Conservation (phyloP, 2,329 filamentous ascomycete species). For the Exophiala xenobiotica region DNA sequence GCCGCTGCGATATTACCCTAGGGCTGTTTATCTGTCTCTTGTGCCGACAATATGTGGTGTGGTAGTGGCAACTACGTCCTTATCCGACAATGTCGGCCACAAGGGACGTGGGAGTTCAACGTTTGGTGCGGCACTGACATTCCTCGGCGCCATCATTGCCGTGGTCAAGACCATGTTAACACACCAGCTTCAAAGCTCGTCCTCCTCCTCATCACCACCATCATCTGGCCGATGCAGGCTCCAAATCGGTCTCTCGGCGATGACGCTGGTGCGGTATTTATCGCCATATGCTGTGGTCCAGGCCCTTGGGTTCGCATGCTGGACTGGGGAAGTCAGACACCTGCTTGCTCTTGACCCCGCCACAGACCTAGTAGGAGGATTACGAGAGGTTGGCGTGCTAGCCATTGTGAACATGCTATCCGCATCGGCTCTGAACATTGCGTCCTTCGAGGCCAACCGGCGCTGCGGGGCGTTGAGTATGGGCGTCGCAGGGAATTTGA, state of each 20-base stretch:
- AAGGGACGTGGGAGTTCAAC: neutral
- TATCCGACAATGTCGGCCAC: neutral
- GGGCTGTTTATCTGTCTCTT: conserved; percentile 3
- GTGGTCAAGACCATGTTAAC: conserved; percentile 13
- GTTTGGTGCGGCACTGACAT: neutral
- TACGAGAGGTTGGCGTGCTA: neutral
- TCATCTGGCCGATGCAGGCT: neutral
- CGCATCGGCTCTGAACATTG: conserved; percentile 13
- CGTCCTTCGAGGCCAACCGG: conserved; percentile 19
- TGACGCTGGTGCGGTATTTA: conserved; percentile 9
- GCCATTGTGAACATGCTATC: conserved; percentile 7
- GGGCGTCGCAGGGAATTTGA: conserved; percentile 17
- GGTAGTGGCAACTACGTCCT: conserved; percentile 3
- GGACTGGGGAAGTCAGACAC: conserved; percentile 12
- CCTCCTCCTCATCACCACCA: neutral
- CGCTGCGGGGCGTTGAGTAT: conserved; percentile 16
- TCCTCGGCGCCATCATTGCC: conserved; percentile 8
- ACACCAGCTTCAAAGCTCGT: conserved; percentile 5
- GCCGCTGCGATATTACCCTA: neutral
- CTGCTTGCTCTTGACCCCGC: neutral
- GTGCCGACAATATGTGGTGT: conserved; percentile 11
- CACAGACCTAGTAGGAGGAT: neutral
- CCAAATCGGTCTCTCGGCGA: conserved; percentile 7
- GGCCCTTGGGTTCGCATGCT: conserved; percentile 9
- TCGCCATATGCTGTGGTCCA: conserved; percentile 11